Percentiles rank a stretch among this genome's conserved stretches.
Evolutionary conservation across 164 flowering plant species (phyloP).

Genomic region (Nymphaea colorata): DNA sequence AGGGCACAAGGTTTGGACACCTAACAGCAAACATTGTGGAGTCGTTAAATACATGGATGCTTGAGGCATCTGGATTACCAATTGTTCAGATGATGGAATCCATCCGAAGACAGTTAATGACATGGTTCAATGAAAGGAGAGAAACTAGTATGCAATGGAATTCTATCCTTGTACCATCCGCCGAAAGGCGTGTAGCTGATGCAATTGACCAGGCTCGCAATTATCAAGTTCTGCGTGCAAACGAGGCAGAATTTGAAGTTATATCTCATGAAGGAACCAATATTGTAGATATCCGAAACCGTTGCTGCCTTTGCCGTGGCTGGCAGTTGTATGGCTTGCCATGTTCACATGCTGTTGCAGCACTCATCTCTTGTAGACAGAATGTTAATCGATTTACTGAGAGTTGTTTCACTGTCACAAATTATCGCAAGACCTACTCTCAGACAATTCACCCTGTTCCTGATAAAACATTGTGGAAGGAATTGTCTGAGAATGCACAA

Average conservation of each 20-base stretch:
- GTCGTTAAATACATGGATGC: conserved; percentile 32
- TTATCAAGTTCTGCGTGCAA: conserved; percentile 35
- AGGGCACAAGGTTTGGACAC: conserved; percentile 39
- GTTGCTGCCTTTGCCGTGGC: conserved; percentile 34
- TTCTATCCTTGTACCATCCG: conserved; percentile 34
- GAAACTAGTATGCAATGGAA: conserved; percentile 44
- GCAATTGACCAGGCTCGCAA: conserved; percentile 33
- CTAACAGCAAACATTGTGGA: conserved; percentile 39
- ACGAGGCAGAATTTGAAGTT: conserved; percentile 45
- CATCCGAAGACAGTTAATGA: conserved; percentile 36
- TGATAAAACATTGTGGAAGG: conserved; percentile 36
- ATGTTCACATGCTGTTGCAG: conserved; percentile 44
- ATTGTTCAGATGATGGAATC: conserved; percentile 47
- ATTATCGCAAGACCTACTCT: conserved; percentile 34
- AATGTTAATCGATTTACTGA: conserved; percentile 39
- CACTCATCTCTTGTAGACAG: conserved; percentile 34
- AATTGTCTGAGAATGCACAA: conserved; percentile 22
- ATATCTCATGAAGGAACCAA: conserved; percentile 48
- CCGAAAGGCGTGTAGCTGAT: conserved; percentile 31
- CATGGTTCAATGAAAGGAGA: conserved; percentile 40
- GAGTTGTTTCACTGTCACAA: conserved; percentile 40
- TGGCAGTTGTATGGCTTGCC: conserved; percentile 44
- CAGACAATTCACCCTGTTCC: conserved; percentile 42
- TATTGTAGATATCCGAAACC: conserved; percentile 35
- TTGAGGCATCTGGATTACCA: conserved; percentile 42